phyloP scores from a whole-genome alignment of 805 yeast species.

The Yamadazyma endophytica region DNA sequence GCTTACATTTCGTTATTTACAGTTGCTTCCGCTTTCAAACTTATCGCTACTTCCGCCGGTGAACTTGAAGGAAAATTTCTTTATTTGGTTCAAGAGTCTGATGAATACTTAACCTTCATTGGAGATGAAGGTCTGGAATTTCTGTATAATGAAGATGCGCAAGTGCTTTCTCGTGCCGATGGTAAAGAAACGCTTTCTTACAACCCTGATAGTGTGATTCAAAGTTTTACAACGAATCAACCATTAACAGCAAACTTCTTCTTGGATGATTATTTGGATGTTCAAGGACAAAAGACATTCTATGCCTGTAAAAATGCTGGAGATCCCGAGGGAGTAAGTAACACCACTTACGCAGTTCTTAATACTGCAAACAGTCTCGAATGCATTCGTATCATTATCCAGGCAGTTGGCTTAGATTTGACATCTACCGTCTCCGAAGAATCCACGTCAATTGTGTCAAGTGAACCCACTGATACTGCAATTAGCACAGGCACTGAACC shows the following conservation, averaged over 20 bases:
- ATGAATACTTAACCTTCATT: conserved; percentile 34
- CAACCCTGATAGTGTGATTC: conserved; percentile 2
- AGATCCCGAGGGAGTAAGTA: conserved; percentile 26
- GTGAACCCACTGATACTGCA: no score
- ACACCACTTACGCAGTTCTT: conserved; percentile 13
- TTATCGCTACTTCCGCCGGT: conserved; percentile 21
- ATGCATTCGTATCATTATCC: no score
- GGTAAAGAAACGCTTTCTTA: not conserved
- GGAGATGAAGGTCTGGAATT: conserved; percentile 15
- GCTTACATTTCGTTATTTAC: conserved; percentile 5
- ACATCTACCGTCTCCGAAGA: no score
- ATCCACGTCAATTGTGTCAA: no score
- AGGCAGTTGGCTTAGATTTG: no score
- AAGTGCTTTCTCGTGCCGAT: not conserved
- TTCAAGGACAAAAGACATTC: conserved; percentile 14
- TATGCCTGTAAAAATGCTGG: conserved; percentile 23
- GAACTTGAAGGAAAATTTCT: conserved; percentile 25
- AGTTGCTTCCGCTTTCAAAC: conserved; percentile 9
- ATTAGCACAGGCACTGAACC: no score
- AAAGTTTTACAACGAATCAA: no score
- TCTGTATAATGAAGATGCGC: conserved; percentile 2
- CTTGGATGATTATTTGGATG: no score
- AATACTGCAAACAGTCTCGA: no score
- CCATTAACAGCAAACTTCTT: conserved; percentile 4
- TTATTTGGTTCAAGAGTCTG: conserved; percentile 40